These are phyloP conservation scores for Eucalyptus camaldulensis DNA, from an alignment of 345 rosid species.

Conservation along the genomic window DNA sequence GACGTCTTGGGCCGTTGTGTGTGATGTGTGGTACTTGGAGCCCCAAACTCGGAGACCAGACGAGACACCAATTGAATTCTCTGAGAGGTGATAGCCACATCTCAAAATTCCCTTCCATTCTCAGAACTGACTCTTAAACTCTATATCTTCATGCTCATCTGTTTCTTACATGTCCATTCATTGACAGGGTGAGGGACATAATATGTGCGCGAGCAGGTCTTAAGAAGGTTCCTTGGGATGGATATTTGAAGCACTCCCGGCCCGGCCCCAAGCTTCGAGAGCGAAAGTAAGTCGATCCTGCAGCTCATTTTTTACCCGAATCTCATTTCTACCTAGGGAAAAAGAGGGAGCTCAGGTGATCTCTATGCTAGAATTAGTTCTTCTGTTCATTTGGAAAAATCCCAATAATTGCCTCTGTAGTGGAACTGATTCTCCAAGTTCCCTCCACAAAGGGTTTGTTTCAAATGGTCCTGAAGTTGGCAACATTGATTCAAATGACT, in stretches of 20 bases:
- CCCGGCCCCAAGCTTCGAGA: conserved; percentile 91
- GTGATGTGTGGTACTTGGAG: conserved; percentile 98
- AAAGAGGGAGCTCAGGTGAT: not conserved
- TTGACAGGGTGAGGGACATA: conserved; percentile 71
- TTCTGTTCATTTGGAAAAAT: not conserved
- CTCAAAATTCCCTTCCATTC: not conserved
- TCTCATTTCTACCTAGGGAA: not conserved
- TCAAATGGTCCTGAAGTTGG: not conserved
- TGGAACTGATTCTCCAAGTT: not conserved
- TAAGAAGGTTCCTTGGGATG: conserved; percentile 98
- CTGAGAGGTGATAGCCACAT: conserved; percentile 60
- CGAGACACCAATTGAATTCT: conserved; percentile 87
- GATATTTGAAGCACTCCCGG: conserved; percentile 87
- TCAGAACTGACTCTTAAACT: not conserved
- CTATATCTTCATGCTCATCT: not conserved
- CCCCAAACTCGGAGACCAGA: conserved; percentile 80
- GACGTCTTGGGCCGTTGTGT: conserved; percentile 99
- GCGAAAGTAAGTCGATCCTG: conserved; percentile 47
- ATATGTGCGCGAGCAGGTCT: conserved; percentile 89
- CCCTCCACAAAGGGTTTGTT: not conserved
- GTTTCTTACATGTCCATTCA: not conserved
- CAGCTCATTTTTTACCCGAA: not conserved
- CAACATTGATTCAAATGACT: not conserved
- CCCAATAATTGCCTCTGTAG: not conserved
- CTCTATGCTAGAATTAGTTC: not conserved